phyloP scores from a whole-genome alignment of 108 stramenopile species.

The Cylindrotheca closterium region DNA sequence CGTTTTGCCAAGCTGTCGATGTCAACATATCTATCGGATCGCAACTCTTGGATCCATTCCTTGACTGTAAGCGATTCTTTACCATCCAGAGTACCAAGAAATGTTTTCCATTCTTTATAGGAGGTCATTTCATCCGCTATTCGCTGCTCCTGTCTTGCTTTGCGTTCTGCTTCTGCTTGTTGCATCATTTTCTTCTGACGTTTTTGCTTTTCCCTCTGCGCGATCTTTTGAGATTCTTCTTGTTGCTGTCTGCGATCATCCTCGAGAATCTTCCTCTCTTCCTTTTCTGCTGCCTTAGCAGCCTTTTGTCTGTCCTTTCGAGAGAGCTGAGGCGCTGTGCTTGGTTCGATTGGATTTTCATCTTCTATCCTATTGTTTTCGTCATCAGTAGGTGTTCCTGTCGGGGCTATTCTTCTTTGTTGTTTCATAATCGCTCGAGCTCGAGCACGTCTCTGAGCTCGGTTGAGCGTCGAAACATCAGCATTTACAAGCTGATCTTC shows the following conservation, averaged over 20 bases:
- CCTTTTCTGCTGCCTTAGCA: constrained; percentile 60
- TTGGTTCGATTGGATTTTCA: neutral
- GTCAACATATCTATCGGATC: constrained; percentile 24
- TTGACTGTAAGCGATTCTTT: constrained; percentile 28
- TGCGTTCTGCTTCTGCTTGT: constrained; percentile 18
- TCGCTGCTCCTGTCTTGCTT: constrained; percentile 14
- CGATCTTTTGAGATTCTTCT: constrained; percentile 25
- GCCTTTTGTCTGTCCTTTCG: constrained; percentile 69
- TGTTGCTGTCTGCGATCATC: constrained; percentile 49
- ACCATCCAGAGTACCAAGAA: constrained; percentile 3
- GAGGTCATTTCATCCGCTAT: constrained; percentile 13
- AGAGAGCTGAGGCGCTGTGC: constrained; percentile 18
- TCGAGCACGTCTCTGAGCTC: constrained; percentile 67
- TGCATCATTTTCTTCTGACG: neutral
- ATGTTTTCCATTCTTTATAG: constrained; percentile 19
- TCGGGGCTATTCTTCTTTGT: constrained; percentile 32
- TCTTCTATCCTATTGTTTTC: neutral
- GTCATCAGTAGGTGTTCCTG: neutral
- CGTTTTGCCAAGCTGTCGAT: constrained; percentile 36
- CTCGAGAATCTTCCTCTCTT: constrained; percentile 54
- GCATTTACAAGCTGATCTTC: constrained; percentile 49
- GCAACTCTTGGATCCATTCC: constrained; percentile 34
- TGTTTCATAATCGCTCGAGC: constrained; percentile 62
- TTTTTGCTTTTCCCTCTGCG: constrained; percentile 20
- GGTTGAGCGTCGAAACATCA: constrained; percentile 59